Conservation (phyloP, 208 protist genomes). For the Crithidia fasciculata region DNA sequence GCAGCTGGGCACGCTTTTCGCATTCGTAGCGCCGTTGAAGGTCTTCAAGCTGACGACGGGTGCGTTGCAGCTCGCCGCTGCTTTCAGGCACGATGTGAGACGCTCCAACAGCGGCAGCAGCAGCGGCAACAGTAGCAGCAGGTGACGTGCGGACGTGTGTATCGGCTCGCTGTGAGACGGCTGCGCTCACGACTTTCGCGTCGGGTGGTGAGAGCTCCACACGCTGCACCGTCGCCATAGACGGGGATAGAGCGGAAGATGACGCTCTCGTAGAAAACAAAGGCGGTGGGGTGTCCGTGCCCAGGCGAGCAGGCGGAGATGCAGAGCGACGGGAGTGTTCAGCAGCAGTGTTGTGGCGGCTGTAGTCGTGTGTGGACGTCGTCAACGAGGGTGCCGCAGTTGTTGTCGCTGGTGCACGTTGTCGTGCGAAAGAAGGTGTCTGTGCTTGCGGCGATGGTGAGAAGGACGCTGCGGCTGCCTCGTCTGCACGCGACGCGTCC, state of each 20-base stretch:
- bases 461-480: background rate
- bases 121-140: background rate
- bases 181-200: too few species aligned
- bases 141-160: too few species aligned
- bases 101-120: background rate
- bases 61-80: conserved; percentile 16
- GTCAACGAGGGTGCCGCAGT: background rate
- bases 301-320: conserved; percentile 1
- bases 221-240: background rate
- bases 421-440: background rate
- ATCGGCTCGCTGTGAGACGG: too few species aligned
- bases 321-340: background rate
- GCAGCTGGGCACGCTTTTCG: conserved; percentile 31
- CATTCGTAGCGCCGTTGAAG: conserved; percentile 29
- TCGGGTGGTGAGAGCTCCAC: background rate
- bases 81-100: background rate
- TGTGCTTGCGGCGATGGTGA: background rate
- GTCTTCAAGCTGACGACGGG: conserved; percentile 25
- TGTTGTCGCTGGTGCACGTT: background rate
- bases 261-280: background rate
- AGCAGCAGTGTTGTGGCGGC: background rate
- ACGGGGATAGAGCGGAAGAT: background rate
- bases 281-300: conserved; percentile 1
- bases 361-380: background rate
- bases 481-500: background rate